Conservation (phyloP, 2,329 filamentous ascomycete genomes). For the Colletotrichum sp. region DNA sequence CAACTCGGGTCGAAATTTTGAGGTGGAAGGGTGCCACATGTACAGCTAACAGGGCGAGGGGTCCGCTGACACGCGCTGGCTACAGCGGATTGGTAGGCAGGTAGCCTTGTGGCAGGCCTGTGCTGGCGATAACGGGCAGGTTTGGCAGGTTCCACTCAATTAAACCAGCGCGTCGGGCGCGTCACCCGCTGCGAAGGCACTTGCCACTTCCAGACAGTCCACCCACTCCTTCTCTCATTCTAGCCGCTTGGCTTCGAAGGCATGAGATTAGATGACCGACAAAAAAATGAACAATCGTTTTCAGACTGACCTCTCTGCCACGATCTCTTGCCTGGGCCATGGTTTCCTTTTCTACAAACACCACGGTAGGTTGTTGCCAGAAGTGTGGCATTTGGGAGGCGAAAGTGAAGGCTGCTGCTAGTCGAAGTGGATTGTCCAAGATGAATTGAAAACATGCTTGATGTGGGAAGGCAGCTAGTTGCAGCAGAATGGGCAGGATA, state of each 20-base stretch:
- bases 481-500: background rate
- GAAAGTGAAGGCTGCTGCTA: background rate
- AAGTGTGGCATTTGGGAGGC: background rate
- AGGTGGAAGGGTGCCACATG: background rate
- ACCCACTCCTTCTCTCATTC: background rate
- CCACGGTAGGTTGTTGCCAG: background rate
- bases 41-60: background rate
- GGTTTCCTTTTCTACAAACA: background rate
- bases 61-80: constrained; percentile 1
- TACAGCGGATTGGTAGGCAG: background rate
- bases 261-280: background rate
- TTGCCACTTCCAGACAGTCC: background rate
- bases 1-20: background rate
- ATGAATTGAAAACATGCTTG: background rate
- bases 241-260: background rate
- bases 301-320: background rate
- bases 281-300: background rate
- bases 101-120: background rate
- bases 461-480: background rate
- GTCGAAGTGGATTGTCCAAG: background rate
- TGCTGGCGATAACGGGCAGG: background rate
- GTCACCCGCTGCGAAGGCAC: background rate
- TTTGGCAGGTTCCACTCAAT: constrained; percentile 2
- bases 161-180: constrained; percentile 12
- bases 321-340: background rate